These are phyloP conservation scores for Neoboletus magnificus DNA, from an alignment of 768 basidiomycete genomes.

Conservation along the genomic window DNA sequence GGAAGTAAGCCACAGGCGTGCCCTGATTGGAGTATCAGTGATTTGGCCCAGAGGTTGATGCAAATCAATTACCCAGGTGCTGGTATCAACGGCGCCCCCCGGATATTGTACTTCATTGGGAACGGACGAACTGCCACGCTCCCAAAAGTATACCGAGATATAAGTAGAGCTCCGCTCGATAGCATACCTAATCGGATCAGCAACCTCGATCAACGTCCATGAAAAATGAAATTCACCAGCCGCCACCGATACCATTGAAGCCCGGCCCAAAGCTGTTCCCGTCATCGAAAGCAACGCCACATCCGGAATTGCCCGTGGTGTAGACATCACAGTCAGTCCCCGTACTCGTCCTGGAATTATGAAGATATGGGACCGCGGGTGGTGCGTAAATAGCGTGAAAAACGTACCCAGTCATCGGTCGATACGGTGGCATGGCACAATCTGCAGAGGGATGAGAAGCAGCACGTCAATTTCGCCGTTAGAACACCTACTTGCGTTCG, in stretches of 20 bases:
- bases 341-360: conserved; percentile 8
- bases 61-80: conserved; percentile 22
- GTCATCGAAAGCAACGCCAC: conserved; percentile 28
- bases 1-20: conserved; percentile 14
- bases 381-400: not conserved
- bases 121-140: conserved; percentile 34
- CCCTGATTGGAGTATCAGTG: conserved; percentile 4
- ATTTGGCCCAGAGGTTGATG: too few relatives aligned
- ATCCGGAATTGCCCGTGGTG: conserved; percentile 28
- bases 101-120: conserved; percentile 32
- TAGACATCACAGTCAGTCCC: conserved; percentile 27
- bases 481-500: conserved; percentile 14
- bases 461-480: too few relatives aligned
- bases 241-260: conserved; percentile 39
- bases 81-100: conserved; percentile 17
- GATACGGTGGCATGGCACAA: conserved; percentile 30
- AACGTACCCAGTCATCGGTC: conserved; percentile 33
- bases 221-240: conserved; percentile 25
- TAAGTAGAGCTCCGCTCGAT: conserved; percentile 27
- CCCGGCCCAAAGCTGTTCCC: conserved; percentile 33
- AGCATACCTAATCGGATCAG: conserved; percentile 31
- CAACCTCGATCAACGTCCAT: not conserved
- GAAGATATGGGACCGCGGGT: not conserved
- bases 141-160: conserved; percentile 42
- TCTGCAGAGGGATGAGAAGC: conserved; percentile 9